phyloP scores from a whole-genome alignment of 257 asterid genomes.

The Sherardia arvensis region DNA sequence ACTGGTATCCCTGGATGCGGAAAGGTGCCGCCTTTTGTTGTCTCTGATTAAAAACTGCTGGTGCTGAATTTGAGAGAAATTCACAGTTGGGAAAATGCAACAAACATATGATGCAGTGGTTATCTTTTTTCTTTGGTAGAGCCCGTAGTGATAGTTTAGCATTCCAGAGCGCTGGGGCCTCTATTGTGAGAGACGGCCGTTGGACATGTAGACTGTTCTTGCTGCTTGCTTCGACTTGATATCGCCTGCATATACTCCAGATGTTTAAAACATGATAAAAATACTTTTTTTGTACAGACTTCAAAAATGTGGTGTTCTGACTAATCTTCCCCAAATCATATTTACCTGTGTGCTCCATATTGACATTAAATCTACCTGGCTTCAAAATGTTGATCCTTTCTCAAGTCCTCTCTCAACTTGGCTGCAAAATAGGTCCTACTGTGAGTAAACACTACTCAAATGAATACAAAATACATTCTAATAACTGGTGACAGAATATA shows the following conservation, averaged over 20 bases:
- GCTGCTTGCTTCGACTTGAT: neutral
- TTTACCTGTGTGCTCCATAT: too few relatives aligned
- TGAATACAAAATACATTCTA: too few relatives aligned
- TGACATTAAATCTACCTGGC: too few relatives aligned
- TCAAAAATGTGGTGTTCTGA: too few relatives aligned
- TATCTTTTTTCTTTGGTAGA: neutral
- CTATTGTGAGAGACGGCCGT: neutral
- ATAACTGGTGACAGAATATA: too few relatives aligned
- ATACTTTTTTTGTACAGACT: neutral
- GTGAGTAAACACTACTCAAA: too few relatives aligned
- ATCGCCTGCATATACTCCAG: neutral
- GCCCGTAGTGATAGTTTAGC: neutral
- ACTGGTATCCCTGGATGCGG: neutral
- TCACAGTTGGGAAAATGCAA: conserved; percentile 3
- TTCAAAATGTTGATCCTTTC: too few relatives aligned
- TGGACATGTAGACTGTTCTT: neutral
- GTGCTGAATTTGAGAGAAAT: neutral
- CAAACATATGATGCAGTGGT: neutral
- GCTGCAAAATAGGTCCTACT: too few relatives aligned
- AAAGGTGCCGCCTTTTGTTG: neutral
- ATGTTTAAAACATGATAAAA: neutral
- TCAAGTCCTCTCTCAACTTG: too few relatives aligned
- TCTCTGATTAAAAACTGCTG: neutral
- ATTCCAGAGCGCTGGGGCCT: neutral
- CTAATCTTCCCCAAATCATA: neutral